A percentile compares a stretch with the other conserved stretches of the same genome.
phyloP scores from a whole-genome alignment of 192 early-diverging fungal genomes.

The Powellomyces hirtus region DNA sequence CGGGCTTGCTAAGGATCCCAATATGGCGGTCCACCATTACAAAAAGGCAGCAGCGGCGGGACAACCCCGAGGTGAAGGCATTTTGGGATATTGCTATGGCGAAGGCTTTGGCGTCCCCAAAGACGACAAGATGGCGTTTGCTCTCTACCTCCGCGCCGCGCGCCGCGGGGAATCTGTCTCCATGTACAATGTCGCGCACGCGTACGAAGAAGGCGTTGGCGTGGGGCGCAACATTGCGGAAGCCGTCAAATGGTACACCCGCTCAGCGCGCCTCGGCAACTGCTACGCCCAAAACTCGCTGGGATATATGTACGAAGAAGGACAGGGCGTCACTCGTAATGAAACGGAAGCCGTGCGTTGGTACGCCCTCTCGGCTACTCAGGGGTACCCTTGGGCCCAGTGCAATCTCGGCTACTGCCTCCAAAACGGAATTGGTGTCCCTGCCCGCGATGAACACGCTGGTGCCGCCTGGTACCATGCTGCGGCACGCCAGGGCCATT shows the following conservation, averaged over 20 bases:
- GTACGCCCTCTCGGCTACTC: slow-evolving; percentile 71
- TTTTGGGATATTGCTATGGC: slow-evolving; percentile 82
- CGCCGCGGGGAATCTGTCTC: slow-evolving; percentile 47
- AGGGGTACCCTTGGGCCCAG: slow-evolving; percentile 79
- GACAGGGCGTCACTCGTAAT: slow-evolving; percentile 63
- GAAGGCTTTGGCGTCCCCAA: slow-evolving; percentile 78
- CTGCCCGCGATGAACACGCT: slow-evolving; percentile 38
- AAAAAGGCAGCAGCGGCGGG: slow-evolving; percentile 52
- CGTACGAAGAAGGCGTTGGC: slow-evolving; percentile 57
- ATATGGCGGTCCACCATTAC: slow-evolving; percentile 70
- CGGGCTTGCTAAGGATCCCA: slow-evolving; percentile 59
- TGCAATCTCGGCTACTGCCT: slow-evolving; percentile 81
- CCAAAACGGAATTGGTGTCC: slow-evolving; percentile 70
- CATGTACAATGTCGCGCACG: slow-evolving; percentile 64
- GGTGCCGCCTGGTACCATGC: slow-evolving; percentile 53
- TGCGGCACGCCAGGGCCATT: slow-evolving; percentile 53
- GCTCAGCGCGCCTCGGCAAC: slow-evolving; percentile 63
- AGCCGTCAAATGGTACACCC: slow-evolving; percentile 60
- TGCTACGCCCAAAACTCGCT: slow-evolving; percentile 76
- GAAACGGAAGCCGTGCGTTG: slow-evolving; percentile 63
- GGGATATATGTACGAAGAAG: slow-evolving; percentile 83
- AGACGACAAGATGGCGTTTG: slow-evolving; percentile 62
- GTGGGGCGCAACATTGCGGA: slow-evolving; percentile 32
- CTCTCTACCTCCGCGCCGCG: slow-evolving; percentile 50
- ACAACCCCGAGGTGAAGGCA: slow-evolving; percentile 54